Conservation (phyloP, 306 rosid genomes). For the Glycine soja region DNA sequence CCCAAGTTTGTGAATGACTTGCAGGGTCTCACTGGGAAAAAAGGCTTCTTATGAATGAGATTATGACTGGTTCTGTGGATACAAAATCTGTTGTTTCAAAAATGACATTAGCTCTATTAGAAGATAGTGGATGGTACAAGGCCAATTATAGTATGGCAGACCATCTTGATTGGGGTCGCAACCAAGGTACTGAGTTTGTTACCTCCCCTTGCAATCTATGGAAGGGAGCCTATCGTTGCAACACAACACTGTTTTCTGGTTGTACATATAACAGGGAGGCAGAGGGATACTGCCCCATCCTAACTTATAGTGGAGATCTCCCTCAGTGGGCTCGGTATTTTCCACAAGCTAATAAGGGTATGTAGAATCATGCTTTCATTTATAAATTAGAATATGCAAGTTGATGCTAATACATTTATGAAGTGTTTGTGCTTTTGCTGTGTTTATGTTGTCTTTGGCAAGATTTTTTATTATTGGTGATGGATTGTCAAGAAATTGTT, state of each 20-base stretch:
- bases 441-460: not conserved
- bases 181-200: constrained; percentile 92
- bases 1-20: constrained; percentile 29
- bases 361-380: constrained; percentile 30
- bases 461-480: constrained; percentile 12
- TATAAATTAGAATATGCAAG: constrained; percentile 9
- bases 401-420: constrained; percentile 19
- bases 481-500: constrained; percentile 28
- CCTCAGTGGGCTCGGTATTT: constrained; percentile 97
- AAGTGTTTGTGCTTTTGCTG: constrained; percentile 19
- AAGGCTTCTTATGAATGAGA: constrained; percentile 97
- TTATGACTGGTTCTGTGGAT: constrained; percentile 99
- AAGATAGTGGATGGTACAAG: constrained; percentile 98
- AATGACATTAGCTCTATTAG: constrained; percentile 95
- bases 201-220: constrained; percentile 89
- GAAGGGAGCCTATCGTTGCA: constrained; percentile 99
- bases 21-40: constrained; percentile 99
- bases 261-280: constrained; percentile 99
- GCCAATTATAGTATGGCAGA: constrained; percentile 99
- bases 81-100: constrained; percentile 97
- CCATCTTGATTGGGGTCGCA: constrained; percentile 96
- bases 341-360: constrained; percentile 92
- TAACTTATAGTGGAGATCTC: constrained; percentile 87
- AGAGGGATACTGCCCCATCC: constrained; percentile 96
- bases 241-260: constrained; percentile 89